Evolutionary conservation across 2,329 filamentous ascomycete species (phyloP).

Genomic region (Fusarium sp.): DNA sequence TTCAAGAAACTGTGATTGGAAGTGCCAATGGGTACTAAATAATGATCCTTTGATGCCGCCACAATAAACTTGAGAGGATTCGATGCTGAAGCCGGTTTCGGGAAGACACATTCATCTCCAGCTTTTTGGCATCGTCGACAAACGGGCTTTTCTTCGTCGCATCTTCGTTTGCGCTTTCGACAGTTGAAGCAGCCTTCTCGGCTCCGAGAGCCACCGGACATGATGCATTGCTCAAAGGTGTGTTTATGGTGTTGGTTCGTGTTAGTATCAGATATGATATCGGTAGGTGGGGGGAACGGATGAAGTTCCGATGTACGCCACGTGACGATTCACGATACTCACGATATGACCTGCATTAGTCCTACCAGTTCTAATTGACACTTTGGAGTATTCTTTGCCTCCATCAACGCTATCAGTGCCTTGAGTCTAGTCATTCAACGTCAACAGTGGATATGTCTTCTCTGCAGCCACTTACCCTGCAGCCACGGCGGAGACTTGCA

Average conservation of each 20-base stretch:
- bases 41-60: slow-evolving; percentile 22
- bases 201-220: slow-evolving; percentile 38
- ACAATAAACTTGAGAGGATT: slow-evolving; percentile 40
- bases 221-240: slow-evolving; percentile 24
- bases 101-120: slow-evolving; percentile 35
- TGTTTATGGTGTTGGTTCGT: not conserved
- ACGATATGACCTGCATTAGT: not conserved
- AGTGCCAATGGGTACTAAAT: slow-evolving; percentile 14
- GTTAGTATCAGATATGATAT: not conserved
- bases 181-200: slow-evolving; percentile 56
- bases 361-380: not conserved
- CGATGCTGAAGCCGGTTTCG: slow-evolving; percentile 21
- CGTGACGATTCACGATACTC: slow-evolving; percentile 2
- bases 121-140: slow-evolving; percentile 28
- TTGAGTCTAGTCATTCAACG: not conserved
- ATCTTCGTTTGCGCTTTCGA: slow-evolving; percentile 62
- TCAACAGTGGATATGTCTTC: not conserved
- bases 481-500: slow-evolving; percentile 24
- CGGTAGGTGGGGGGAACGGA: slow-evolving; percentile 15
- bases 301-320: slow-evolving; percentile 5
- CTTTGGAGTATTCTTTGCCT: not conserved
- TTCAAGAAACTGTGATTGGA: slow-evolving; percentile 29
- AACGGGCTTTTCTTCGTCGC: slow-evolving; percentile 50
- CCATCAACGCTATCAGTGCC: not conserved
- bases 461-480: slow-evolving; percentile 1